A percentile compares a stretch with the other conserved stretches of the same genome.
phyloP scores from a whole-genome alignment of 2,329 filamentous ascomycete genomes.

The Fusarium floridanum region DNA sequence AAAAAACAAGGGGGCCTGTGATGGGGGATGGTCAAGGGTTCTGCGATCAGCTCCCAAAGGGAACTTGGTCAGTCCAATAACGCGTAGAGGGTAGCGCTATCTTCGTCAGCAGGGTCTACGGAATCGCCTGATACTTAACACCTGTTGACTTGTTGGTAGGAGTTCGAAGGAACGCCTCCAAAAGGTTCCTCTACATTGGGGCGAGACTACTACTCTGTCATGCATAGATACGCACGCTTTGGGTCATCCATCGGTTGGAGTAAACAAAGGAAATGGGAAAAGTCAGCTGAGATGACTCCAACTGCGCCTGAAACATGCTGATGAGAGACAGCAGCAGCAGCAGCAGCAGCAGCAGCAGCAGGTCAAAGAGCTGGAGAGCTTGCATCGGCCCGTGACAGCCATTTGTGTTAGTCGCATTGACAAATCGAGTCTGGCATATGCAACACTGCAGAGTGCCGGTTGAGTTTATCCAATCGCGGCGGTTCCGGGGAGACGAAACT shows the following conservation, averaged over 20 bases:
- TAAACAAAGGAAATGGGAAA: background rate
- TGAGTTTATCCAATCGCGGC: background rate
- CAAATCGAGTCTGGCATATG: background rate
- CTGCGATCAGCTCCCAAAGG: constrained; percentile 17
- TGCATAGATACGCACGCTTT: background rate
- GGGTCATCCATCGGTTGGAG: background rate
- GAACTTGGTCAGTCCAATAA: constrained; percentile 15
- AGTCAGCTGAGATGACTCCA: background rate
- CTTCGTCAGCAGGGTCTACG: background rate
- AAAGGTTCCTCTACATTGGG: background rate
- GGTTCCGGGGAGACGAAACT: background rate
- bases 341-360: background rate
- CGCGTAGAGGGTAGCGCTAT: constrained; percentile 1
- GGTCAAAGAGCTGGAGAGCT: background rate
- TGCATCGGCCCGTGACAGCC: background rate
- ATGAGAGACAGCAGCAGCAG: background rate
- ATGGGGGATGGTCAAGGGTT: constrained; percentile 1
- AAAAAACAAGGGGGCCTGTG: background rate
- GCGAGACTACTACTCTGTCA: background rate
- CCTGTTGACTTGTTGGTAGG: background rate
- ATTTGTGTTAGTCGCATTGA: background rate
- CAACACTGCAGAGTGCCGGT: background rate
- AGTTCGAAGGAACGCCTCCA: background rate
- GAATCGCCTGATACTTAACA: background rate
- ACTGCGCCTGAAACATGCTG: background rate